Evolutionary conservation across 257 asterid genomes (phyloP).

Genomic region (Nicotiana obtusifolia): DNA sequence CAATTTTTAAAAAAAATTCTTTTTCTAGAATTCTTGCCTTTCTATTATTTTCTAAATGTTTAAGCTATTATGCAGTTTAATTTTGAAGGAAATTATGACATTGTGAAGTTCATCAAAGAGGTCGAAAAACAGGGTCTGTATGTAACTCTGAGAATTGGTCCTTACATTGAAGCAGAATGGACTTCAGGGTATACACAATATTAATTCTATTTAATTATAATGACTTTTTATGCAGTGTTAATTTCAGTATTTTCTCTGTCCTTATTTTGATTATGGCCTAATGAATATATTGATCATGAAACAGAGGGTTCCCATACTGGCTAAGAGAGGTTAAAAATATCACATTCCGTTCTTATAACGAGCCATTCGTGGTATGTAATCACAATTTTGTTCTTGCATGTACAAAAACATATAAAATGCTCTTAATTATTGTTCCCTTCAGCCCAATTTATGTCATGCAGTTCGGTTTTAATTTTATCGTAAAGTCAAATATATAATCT

Average conservation of each 20-base stretch:
- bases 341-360: constrained; percentile 77
- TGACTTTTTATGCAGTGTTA: background rate
- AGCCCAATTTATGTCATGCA: too few species aligned
- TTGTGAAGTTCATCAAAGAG: constrained; percentile 56
- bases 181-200: constrained; percentile 52
- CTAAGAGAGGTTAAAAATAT: constrained; percentile 60
- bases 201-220: background rate
- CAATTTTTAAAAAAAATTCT: too few species aligned
- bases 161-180: constrained; percentile 96
- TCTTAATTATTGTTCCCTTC: too few species aligned
- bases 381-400: background rate
- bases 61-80: constrained; percentile 32
- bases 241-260: background rate
- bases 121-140: constrained; percentile 60
- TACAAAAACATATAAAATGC: too few species aligned
- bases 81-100: constrained; percentile 64
- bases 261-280: background rate
- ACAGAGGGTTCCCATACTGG: constrained; percentile 95
- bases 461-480: too few species aligned
- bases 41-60: background rate
- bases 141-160: constrained; percentile 88
- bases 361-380: constrained; percentile 63
- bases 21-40: too few species aligned
- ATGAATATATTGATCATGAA: background rate
- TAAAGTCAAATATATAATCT: too few species aligned